Conservation (phyloP, 768 basidiomycete genomes). For the Leucocoprinus leucothites region DNA sequence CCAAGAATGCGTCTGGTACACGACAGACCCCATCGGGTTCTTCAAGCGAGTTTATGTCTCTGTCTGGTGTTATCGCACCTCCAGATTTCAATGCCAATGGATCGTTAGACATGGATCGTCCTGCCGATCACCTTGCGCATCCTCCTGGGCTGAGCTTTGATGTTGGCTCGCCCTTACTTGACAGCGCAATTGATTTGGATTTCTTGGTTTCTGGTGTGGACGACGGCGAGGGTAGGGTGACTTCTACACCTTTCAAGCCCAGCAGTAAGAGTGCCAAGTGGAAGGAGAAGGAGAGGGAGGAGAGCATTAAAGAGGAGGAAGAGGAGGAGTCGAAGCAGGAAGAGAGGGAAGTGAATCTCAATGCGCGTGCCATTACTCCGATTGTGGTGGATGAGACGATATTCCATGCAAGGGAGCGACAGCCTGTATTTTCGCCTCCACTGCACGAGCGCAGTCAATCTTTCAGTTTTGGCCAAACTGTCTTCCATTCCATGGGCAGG, state of each 20-base stretch:
- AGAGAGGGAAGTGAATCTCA: slow-evolving; percentile 19
- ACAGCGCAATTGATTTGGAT: slow-evolving; percentile 31
- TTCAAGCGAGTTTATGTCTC: slow-evolving; percentile 23
- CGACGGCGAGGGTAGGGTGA: slow-evolving; percentile 26
- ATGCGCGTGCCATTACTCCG: slow-evolving; percentile 17
- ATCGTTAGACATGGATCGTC: slow-evolving; percentile 56
- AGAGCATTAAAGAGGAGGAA: slow-evolving; percentile 13
- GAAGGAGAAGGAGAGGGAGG: slow-evolving; percentile 34
- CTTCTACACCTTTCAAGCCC: slow-evolving; percentile 40
- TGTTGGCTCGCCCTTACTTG: slow-evolving; percentile 31
- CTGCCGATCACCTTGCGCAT: slow-evolving; percentile 49
- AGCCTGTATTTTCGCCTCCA: slow-evolving; percentile 30
- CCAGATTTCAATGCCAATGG: slow-evolving; percentile 41
- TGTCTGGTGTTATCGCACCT: slow-evolving; percentile 32
- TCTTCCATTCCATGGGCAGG: slow-evolving; percentile 52
- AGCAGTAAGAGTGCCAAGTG: slow-evolving; percentile 27
- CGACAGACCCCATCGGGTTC: background rate
- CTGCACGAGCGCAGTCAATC: slow-evolving; percentile 63
- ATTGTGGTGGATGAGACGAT: slow-evolving; percentile 30
- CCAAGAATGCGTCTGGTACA: background rate
- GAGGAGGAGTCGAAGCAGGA: slow-evolving; percentile 16
- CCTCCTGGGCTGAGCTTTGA: slow-evolving; percentile 41
- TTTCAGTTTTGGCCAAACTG: slow-evolving; percentile 62
- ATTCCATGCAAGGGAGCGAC: slow-evolving; percentile 41
- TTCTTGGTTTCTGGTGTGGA: slow-evolving; percentile 23